A percentile compares a stretch with the other conserved stretches of the same genome.
Evolutionary conservation across 345 rosid species (phyloP).

Genomic region (Lepidium aucheri): DNA sequence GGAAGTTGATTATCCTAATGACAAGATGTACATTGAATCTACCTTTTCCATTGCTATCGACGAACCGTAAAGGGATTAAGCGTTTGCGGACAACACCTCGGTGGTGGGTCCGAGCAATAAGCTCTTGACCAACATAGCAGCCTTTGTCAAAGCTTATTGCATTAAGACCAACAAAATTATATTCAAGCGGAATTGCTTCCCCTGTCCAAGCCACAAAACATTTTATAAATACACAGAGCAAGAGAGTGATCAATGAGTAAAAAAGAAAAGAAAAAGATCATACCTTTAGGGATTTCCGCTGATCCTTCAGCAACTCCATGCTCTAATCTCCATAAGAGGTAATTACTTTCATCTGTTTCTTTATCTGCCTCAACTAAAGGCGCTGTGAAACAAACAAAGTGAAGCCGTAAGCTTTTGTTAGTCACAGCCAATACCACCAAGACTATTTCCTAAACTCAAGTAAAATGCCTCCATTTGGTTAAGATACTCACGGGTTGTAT

Average conservation of each 20-base stretch:
- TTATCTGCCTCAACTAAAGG: constrained; percentile 66
- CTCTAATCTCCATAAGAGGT: too few relatives aligned
- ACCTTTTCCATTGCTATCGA: constrained; percentile 54
- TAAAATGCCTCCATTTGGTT: neutral
- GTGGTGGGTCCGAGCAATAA: constrained; percentile 88
- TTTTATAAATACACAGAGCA: neutral
- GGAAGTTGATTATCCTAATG: neutral
- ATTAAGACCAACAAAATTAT: constrained; percentile 74
- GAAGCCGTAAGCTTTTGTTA: neutral
- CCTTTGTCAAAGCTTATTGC: constrained; percentile 96
- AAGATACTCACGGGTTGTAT: constrained; percentile 45
- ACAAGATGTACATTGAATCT: neutral
- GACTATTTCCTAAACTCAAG: neutral
- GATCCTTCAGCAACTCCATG: too few relatives aligned
- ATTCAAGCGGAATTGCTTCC: constrained; percentile 89
- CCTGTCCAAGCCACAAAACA: constrained; percentile 33
- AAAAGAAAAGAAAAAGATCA: neutral
- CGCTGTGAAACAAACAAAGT: constrained; percentile 38
- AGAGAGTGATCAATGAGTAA: neutral
- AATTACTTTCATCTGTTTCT: too few relatives aligned
- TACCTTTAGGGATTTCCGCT: too few relatives aligned
- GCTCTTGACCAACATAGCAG: constrained; percentile 94
- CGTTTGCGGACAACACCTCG: constrained; percentile 85
- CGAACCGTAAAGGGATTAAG: constrained; percentile 59
- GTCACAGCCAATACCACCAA: neutral